Evolutionary conservation across 306 rosid species (phyloP), one percentile per base, ranked within the genome.

Genomic region (Astragalus glycyphyllos): DNA sequence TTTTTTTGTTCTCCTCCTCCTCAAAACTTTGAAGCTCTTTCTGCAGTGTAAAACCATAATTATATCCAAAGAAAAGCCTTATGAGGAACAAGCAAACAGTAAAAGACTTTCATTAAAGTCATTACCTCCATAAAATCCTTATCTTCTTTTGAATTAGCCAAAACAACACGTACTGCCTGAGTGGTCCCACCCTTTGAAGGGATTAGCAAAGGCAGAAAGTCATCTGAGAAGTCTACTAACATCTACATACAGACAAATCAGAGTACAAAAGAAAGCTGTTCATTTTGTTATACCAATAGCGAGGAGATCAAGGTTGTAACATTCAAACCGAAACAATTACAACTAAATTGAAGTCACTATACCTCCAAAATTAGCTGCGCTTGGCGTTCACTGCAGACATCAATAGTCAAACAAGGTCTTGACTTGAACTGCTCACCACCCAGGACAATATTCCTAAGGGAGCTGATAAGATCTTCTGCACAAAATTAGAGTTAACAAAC

Each of bases 361-460:
- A 93, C 97, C 98, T 89, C 88, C 75, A 87, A 59, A 66, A 84
- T 79, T 60, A 93, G 92, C 70, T 83, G 86, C 81, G 78, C 86
- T 79, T 93, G 98, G 50, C 81, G 88, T 58, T 88, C 90, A 29
- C 90, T 90, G 81, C 92, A 93, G 80, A 90, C 90, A 83, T 93
- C 96, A 69, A 93, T 58, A 57, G 77, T 78, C 79, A 91, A 73
- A 78, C 86, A 84, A 40, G 90, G 94, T 74, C 97, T 90, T 73
- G 89, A 71, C 73, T 86, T 85, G 53, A 86, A 83, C 63, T 53
- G 74, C 71, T 88, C 97, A 47, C 45, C 68, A 10, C 90, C 89
- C 74, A 71, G 16, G 34, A 93, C 65, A 74, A 93, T 79, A 77
- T 83, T 88, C 80, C 79, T 80, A 49, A 93, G 77, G 57, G 88